Evolutionary conservation across 768 basidiomycete species (phyloP).

Genomic region (Cantharellus anzutake): DNA sequence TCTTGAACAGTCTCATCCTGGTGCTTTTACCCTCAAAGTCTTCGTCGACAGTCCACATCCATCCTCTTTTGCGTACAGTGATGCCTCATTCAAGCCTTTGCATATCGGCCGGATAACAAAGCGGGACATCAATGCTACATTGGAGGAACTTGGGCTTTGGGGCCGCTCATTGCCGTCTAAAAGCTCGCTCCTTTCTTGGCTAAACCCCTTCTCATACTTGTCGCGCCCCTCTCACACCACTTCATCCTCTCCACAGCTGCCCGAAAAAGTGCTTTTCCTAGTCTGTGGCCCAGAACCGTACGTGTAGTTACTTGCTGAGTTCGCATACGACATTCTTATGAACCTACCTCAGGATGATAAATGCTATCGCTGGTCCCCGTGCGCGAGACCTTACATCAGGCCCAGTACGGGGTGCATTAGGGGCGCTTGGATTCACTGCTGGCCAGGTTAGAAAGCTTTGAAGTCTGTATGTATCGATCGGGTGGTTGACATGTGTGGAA

Average conservation of each 20-base stretch:
- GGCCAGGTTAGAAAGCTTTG: not conserved
- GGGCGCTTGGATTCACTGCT: not conserved
- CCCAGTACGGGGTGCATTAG: not conserved
- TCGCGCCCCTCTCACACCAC: not conserved
- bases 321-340: not conserved
- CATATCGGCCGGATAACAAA: not conserved
- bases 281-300: conserved; percentile 78
- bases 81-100: too few species aligned
- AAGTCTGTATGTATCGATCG: too few species aligned
- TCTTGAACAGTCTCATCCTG: conserved; percentile 27
- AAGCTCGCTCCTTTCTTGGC: not conserved
- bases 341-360: not conserved
- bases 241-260: not conserved
- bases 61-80: too few species aligned
- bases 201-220: conserved; percentile 20
- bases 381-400: not conserved
- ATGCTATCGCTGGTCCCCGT: not conserved
- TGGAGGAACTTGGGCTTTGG: not conserved
- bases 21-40: conserved; percentile 34
- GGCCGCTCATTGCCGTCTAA: too few species aligned
- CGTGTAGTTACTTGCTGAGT: conserved; percentile 13
- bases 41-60: conserved; percentile 32
- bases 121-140: not conserved
- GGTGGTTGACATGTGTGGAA: too few species aligned
- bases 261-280: conserved; percentile 31